A percentile compares a stretch with the other conserved stretches of the same genome.
Evolutionary conservation across 257 asterid species (phyloP).

Genomic region (Ligustrum vulgare): DNA sequence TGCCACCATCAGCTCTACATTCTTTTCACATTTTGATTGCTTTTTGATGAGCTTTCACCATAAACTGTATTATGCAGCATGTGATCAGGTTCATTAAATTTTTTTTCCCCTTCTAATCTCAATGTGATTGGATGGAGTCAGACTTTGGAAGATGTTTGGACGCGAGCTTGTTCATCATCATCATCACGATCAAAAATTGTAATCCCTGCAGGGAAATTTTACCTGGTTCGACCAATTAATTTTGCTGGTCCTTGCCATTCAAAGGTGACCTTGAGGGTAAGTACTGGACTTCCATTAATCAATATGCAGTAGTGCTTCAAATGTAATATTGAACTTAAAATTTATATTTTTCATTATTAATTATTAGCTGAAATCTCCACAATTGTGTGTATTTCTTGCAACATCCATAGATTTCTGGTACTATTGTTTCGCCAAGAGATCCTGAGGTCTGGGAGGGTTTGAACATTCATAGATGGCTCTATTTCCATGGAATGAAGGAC

Average conservation of each 20-base stretch:
- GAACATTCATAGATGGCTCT: conserved; percentile 71
- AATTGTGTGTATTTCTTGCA: conserved; percentile 4
- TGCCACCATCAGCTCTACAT: background rate
- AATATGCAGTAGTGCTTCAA: background rate
- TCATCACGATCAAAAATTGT: conserved; percentile 40
- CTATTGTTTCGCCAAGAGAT: conserved; percentile 61
- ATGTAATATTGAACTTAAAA: background rate
- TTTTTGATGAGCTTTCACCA: background rate
- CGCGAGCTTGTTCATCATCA: conserved; percentile 48
- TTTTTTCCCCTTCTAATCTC: conserved; percentile 3
- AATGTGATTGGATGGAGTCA: conserved; percentile 34
- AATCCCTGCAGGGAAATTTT: conserved; percentile 44
- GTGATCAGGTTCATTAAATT: background rate
- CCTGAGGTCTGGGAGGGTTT: conserved; percentile 63
- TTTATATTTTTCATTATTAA: background rate
- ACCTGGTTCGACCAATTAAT: conserved; percentile 49
- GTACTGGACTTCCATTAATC: conserved; percentile 8
- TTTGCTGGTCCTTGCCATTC: conserved; percentile 80
- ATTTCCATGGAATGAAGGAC: conserved; percentile 59
- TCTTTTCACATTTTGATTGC: background rate
- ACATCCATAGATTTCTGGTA: conserved; percentile 61
- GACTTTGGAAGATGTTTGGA: conserved; percentile 64
- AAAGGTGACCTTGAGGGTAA: conserved; percentile 55
- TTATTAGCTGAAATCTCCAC: background rate
- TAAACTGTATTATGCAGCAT: background rate